Base-by-base conservation (phyloP, 768 basidiomycete genomes). In the Lyophyllum atratum region DNA sequence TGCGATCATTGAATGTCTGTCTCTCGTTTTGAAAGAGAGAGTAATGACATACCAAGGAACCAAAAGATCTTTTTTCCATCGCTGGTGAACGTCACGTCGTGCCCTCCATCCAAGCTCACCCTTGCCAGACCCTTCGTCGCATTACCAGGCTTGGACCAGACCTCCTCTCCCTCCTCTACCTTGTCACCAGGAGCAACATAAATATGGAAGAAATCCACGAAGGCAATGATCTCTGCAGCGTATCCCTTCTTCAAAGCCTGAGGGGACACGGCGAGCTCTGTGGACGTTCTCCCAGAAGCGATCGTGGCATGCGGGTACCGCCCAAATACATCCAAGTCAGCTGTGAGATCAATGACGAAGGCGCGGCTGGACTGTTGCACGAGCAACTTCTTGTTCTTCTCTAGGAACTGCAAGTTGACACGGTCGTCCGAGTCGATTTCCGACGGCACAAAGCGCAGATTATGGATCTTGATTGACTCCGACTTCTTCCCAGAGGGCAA, bases 131-230 rank as follows among this genome's bases (percentile, higher is more conserved):
- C 84, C 26, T 75, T 75, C 1, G 87, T 85, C 2, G 87, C 82
- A 64, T 87, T 86, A 0, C 77, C 85, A 10, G 89, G 89, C 63
- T 83, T 87, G 46, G 86, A 86, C 87, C 87, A 90, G 14, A 90
- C 72, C 1, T 76, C 69, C 40, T 78, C 75, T 4, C 68, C 74
- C 17, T 77, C 63, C 42, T 76, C 71, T 17, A 81, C 63, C 7
- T 72, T 60, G 21, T 70, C 63, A 1, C 78, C 78, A 14, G 80
- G 74, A 0, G 76, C 81, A 55, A 84, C 68, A 67, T 89, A 88
- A 0, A 91, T 82, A 62, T 91, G 80, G 71, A 79, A 83, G 65
- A 85, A 83, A 61, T 90, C 88, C 12, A 88, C 81, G 59, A 91
- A 87, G 0, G 87, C 89, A 14, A 85, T 75, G 37, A 76, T 71